These are phyloP conservation scores for Chaetomium fimeti DNA, from an alignment of 495 filamentous ascomycete genomes.

Conservation along the genomic window DNA sequence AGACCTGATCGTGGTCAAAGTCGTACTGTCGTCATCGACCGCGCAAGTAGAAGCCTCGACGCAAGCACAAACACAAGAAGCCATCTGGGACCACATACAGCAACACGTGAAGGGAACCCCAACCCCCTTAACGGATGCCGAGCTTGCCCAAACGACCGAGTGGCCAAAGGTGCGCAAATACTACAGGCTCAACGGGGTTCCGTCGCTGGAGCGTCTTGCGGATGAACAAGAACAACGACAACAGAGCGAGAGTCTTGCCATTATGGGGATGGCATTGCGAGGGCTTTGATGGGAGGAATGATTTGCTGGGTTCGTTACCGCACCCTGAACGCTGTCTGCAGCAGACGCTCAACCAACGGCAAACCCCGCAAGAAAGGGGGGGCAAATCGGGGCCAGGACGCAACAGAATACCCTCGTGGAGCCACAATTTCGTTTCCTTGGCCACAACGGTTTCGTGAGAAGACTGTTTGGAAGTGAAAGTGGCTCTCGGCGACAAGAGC, in stretches of 20 bases:
- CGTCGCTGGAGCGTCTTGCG: constrained; percentile 40
- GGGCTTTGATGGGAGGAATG: constrained; percentile 42
- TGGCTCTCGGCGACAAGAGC: too few relatives aligned
- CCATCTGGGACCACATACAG: constrained; percentile 62
- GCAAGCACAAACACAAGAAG: constrained; percentile 45
- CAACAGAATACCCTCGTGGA: too few relatives aligned
- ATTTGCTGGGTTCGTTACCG: too few relatives aligned
- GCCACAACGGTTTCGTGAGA: too few relatives aligned
- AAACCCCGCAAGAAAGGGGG: neutral
- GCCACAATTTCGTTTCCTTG: too few relatives aligned
- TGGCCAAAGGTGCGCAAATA: constrained; percentile 70
- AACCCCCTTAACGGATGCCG: constrained; percentile 62
- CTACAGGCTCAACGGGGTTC: constrained; percentile 69
- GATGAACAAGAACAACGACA: constrained; percentile 41
- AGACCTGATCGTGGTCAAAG: constrained; percentile 72
- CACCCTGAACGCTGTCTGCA: neutral
- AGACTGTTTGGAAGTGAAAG: too few relatives aligned
- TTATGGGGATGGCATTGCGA: constrained; percentile 73
- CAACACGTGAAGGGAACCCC: constrained; percentile 60
- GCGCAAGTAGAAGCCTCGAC: constrained; percentile 5
- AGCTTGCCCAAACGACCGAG: constrained; percentile 59
- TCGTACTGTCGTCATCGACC: constrained; percentile 36
- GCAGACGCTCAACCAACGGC: neutral
- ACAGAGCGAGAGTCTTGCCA: constrained; percentile 59
- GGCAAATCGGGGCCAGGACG: too few relatives aligned